Base-by-base conservation (phyloP, 1,284 basidiomycete species). In the Rhodotorula sp. region DNA sequence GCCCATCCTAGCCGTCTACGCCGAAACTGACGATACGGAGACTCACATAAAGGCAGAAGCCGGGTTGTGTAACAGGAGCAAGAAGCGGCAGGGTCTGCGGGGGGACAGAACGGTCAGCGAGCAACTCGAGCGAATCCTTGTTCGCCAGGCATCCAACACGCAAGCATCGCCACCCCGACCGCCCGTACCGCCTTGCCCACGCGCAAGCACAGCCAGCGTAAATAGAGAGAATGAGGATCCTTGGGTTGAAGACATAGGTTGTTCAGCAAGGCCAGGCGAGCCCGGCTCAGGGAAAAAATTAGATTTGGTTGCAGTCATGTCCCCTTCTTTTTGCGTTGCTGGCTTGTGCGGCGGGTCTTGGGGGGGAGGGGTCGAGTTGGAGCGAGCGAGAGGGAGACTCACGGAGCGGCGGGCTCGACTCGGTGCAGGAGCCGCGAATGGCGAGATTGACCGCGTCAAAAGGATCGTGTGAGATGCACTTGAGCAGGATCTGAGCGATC, bases 181-280 rank as follows among this genome's bases (percentile, higher is more conserved):
- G 39, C 39, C 39, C 39, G 13, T 4, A 13, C 39, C 39, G 11
- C 39, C 39, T 8, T 13, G 39, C 2, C 39, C 39, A 15, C 39
- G 19, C 39, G 19, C 39, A 6, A 44, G 39, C 39, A 17, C 39
- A 44, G 39, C 39, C 13, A 10, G 39, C 39, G 13, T 17, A 36
- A 8, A 1, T 19, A 19, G 6, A 5, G n/a, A 39, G 24, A n/a
- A n/a, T n/a, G n/a, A 30, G 62, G 67, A 61, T 68, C 67, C 67
- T 64, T 44, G 62, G 62, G 62, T 64, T 68, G 62, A 67, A 67
- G 66, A 60, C 65, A 58, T 62, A 27, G 36, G n/a, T 63, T 63
- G 20, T 4, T 63, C 62, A 57, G 34, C 39, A 51, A 47, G 36
- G 51, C 49, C 59, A 48, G 57, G 55, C 67, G 59, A 52, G 54